Conservation (phyloP, 176 grass and related monocot genomes). For the Paspalum notatum region DNA sequence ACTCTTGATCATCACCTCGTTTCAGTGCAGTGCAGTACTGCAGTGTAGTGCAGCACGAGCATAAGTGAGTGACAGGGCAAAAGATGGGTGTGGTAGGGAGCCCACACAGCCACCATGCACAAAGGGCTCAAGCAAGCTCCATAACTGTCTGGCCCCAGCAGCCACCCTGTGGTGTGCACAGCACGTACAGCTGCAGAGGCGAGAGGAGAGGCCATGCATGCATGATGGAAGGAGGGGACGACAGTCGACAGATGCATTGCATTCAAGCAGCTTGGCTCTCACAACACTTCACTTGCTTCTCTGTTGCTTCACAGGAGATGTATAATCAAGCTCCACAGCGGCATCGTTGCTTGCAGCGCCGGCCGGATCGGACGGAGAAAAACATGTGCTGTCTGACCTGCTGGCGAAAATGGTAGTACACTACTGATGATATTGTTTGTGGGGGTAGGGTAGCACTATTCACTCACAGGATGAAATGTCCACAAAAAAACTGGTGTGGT, state of each 20-base stretch:
- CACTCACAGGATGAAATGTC: background rate
- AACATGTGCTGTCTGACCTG: slow-evolving; percentile 30
- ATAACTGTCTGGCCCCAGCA: slow-evolving; percentile 47
- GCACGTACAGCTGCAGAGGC: background rate
- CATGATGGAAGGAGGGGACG: slow-evolving; percentile 33
- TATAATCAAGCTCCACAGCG: slow-evolving; percentile 1
- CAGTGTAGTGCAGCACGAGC: background rate
- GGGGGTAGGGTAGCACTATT: background rate
- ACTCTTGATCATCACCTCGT: too few relatives aligned
- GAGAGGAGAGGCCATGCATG: background rate
- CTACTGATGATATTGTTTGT: slow-evolving; percentile 20
- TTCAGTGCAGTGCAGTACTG: too few relatives aligned
- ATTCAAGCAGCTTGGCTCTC: slow-evolving; percentile 35
- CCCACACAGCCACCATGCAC: slow-evolving; percentile 15
- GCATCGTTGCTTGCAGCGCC: slow-evolving; percentile 23
- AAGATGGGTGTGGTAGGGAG: slow-evolving; percentile 14
- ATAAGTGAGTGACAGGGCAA: background rate
- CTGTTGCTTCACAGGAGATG: slow-evolving; percentile 39
- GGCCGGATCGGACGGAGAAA: background rate
- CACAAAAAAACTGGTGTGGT: background rate
- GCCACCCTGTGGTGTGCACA: slow-evolving; percentile 39
- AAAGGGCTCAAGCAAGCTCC: slow-evolving; percentile 38
- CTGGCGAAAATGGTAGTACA: slow-evolving; percentile 23
- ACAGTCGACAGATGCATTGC: slow-evolving; percentile 45
- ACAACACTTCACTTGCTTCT: slow-evolving; percentile 13